Evolutionary conservation across 73 alveolate genomes (phyloP).

Genomic region (Breviolum minutum): DNA sequence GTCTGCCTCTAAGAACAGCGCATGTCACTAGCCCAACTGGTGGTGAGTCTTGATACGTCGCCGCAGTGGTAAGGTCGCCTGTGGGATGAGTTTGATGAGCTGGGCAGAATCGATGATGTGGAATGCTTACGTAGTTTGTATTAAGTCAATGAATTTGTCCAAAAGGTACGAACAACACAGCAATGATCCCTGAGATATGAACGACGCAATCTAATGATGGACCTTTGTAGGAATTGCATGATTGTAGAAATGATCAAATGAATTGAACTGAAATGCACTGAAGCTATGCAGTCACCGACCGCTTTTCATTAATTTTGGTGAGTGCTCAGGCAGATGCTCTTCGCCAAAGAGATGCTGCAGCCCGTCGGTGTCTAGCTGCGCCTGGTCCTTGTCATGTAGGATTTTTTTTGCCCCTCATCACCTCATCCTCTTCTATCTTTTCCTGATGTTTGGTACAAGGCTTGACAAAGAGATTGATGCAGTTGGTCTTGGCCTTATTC

Average conservation of each 20-base stretch:
- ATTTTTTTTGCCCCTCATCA: too few relatives aligned
- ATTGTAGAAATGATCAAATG: too few relatives aligned
- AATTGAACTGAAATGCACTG: too few relatives aligned
- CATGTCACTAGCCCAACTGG: neutral
- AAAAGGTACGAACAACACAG: neutral
- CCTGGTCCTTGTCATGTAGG: neutral
- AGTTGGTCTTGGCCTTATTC: neutral
- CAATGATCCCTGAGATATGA: too few relatives aligned
- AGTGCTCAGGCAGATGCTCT: slow-evolving; percentile 29
- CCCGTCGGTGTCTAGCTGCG: slow-evolving; percentile 62
- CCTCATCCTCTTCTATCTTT: neutral
- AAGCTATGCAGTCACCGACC: neutral
- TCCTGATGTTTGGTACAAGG: neutral
- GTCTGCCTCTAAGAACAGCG: neutral
- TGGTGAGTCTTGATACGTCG: neutral
- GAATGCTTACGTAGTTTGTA: neutral
- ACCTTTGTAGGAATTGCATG: too few relatives aligned
- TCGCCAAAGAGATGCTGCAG: slow-evolving; percentile 75
- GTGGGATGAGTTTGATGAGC: slow-evolving; percentile 87
- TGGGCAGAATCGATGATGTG: slow-evolving; percentile 58
- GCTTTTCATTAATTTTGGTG: neutral
- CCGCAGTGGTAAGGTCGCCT: neutral
- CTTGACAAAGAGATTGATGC: slow-evolving; percentile 71
- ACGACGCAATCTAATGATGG: too few relatives aligned
- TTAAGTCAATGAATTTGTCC: neutral